Conservation (phyloP, 768 basidiomycete genomes). For the Candolleomyces efflorescens region DNA sequence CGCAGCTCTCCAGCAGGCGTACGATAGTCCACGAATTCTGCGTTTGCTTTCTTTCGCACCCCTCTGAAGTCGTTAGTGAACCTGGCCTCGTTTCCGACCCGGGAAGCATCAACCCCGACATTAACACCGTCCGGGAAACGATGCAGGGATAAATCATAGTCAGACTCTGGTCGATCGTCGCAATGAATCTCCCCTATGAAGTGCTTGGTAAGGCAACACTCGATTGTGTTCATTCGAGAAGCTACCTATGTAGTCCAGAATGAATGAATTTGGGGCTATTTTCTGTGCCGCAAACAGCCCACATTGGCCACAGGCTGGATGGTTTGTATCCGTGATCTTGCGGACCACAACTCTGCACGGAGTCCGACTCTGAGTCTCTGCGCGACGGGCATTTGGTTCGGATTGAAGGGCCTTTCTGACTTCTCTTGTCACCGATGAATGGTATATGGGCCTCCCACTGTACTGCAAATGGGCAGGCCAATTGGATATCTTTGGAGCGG, state of each 20-base stretch:
- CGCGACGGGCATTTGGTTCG: neutral
- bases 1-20: slow-evolving; percentile 54
- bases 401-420: neutral
- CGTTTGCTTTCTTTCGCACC: slow-evolving; percentile 64
- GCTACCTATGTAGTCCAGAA: slow-evolving; percentile 69
- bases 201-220: neutral
- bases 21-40: slow-evolving; percentile 58
- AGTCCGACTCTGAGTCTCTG: neutral
- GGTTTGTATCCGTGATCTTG: slow-evolving; percentile 45
- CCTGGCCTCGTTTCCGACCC: slow-evolving; percentile 80
- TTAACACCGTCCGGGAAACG: slow-evolving; percentile 51
- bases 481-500: neutral
- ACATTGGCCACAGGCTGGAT: slow-evolving; percentile 76
- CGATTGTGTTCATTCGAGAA: neutral
- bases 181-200: slow-evolving; percentile 72
- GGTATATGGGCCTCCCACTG: neutral
- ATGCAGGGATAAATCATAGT: slow-evolving; percentile 85
- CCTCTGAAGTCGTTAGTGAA: slow-evolving; percentile 93
- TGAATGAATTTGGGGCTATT: slow-evolving; percentile 59
- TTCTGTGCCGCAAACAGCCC: slow-evolving; percentile 79
- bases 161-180: slow-evolving; percentile 65
- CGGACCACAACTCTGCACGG: slow-evolving; percentile 49
- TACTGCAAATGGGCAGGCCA: slow-evolving; percentile 4
- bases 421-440: slow-evolving; percentile 2
- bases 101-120: slow-evolving; percentile 74